Evolutionary conservation across 148 eudicot genomes (phyloP), one percentile per base, ranked within the genome.

Genomic region (Polygonum aviculare): DNA sequence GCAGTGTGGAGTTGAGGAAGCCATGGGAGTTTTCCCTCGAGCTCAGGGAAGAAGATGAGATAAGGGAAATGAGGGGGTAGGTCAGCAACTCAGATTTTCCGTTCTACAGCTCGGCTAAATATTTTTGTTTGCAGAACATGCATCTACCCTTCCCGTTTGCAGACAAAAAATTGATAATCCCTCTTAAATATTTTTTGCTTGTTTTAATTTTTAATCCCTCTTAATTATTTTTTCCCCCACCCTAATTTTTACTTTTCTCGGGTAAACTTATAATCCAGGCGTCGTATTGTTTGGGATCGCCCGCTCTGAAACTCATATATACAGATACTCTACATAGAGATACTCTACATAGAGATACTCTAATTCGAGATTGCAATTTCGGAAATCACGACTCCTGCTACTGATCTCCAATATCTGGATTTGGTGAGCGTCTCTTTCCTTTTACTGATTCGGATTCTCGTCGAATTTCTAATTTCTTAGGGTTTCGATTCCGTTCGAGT

Each of bases 1-100:
- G 84, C 82, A 88, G 81, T 83, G 88, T 18, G 94, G 87, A 22
- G 97, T 88, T 0, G 98, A 93, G 31, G 98, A 90, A 8, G 98
- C 98, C 98, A 93, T 93, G 73, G 41, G 65, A 62, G 38, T 62
- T 31, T 22, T 62, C 69, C 33, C 69, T 22, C 36, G 63, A 36
- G 22, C 36, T 44, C 65, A 74, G 44, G 70, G 63, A 14, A 35
- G 60, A 75, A 72, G 83, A 72, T 55, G 76, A 79, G 76, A 79
- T 40, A 75, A 76, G 60, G 31, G 40, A 65, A 70, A 63, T 40
- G 49, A 26, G 31, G 33, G 63, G 26, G 33, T n/a, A 57, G 33
- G 63, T 57, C 31, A 21, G 63, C 63, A 19, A 57, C 63, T 57
- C 26, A 19, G 1, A 12, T 26, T 0, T 57, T 57, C 31, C 26